phyloP scores from a whole-genome alignment of 2,329 filamentous ascomycete species.

The Neonectria neomacrospora region DNA sequence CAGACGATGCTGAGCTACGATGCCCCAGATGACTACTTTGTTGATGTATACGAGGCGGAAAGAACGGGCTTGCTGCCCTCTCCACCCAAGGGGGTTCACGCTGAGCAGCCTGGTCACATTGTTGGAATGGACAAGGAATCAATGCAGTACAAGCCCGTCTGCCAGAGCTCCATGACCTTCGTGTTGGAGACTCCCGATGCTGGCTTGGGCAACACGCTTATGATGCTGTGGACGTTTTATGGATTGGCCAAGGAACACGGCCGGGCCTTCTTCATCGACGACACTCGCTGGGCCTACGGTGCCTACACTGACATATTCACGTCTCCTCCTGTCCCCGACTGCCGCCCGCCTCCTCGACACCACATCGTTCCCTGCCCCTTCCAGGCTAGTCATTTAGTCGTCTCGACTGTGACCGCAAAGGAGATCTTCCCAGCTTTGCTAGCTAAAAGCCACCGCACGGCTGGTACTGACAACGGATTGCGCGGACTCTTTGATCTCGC shows the following conservation, averaged over 20 bases:
- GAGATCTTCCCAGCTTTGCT: conserved; percentile 71
- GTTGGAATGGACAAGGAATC: conserved; percentile 60
- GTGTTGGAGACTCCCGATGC: conserved; percentile 78
- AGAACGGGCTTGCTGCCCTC: conserved; percentile 68
- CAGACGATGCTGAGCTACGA: conserved; percentile 65
- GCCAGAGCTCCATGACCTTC: conserved; percentile 79
- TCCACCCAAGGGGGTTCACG: conserved; percentile 49
- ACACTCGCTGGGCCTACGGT: conserved; percentile 85
- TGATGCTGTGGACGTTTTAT: conserved; percentile 87
- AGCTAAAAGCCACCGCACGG: conserved; percentile 46
- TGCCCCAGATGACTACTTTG: conserved; percentile 72
- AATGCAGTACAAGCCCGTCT: conserved; percentile 65
- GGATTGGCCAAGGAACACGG: conserved; percentile 79
- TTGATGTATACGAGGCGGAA: conserved; percentile 81
- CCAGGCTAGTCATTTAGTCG: conserved; percentile 77
- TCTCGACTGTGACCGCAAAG: conserved; percentile 74
- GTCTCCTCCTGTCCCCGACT: conserved; percentile 71
- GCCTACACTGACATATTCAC: conserved; percentile 78
- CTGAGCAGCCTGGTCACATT: conserved; percentile 56
- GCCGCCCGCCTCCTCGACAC: conserved; percentile 76
- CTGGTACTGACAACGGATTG: conserved; percentile 39
- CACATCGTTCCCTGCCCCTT: conserved; percentile 85
- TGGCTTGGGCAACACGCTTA: conserved; percentile 79
- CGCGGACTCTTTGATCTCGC: conserved; percentile 75
- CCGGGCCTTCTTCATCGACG: conserved; percentile 85